Conservation (phyloP, 495 filamentous ascomycete genomes). For the Wilcoxina mikolae region DNA sequence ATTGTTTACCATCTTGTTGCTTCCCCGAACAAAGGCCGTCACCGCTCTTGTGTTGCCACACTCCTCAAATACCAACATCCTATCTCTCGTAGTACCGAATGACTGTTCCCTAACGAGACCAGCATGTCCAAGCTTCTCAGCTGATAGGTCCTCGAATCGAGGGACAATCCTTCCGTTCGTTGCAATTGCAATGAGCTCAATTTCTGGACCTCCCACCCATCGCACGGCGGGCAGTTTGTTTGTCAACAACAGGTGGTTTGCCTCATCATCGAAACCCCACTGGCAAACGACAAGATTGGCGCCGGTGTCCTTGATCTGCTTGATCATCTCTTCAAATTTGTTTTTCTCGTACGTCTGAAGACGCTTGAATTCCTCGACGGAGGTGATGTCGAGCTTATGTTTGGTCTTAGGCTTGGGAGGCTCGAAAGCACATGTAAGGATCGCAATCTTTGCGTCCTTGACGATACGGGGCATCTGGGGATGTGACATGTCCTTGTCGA, state of each 20-base stretch:
- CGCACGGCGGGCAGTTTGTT: constrained; percentile 90
- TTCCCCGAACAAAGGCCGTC: constrained; percentile 87
- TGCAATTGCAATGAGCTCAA: constrained; percentile 95
- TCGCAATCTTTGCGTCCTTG: constrained; percentile 85
- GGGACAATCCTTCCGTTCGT: constrained; percentile 97
- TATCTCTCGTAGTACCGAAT: constrained; percentile 94
- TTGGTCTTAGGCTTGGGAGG: constrained; percentile 99
- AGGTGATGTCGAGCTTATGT: constrained; percentile 97
- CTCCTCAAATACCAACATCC: constrained; percentile 99
- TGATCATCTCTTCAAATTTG: constrained; percentile 97
- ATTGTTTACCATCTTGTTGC: constrained; percentile 88
- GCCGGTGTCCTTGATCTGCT: constrained; percentile 92
- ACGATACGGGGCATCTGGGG: constrained; percentile 97
- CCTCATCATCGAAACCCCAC: constrained; percentile 99
- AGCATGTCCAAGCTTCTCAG: constrained; percentile 79
- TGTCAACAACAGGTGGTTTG: constrained; percentile 89
- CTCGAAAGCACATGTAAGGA: constrained; percentile 95
- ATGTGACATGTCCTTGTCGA: constrained; percentile 99
- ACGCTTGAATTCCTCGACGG: constrained; percentile 93
- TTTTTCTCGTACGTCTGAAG: constrained; percentile 85
- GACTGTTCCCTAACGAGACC: constrained; percentile 86
- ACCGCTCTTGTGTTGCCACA: constrained; percentile 95
- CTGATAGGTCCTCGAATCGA: constrained; percentile 82
- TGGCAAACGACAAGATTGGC: constrained; percentile 98
- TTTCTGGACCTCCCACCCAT: constrained; percentile 97